phyloP scores from a whole-genome alignment of 345 rosid genomes.

The Noccaea bulbosa region DNA sequence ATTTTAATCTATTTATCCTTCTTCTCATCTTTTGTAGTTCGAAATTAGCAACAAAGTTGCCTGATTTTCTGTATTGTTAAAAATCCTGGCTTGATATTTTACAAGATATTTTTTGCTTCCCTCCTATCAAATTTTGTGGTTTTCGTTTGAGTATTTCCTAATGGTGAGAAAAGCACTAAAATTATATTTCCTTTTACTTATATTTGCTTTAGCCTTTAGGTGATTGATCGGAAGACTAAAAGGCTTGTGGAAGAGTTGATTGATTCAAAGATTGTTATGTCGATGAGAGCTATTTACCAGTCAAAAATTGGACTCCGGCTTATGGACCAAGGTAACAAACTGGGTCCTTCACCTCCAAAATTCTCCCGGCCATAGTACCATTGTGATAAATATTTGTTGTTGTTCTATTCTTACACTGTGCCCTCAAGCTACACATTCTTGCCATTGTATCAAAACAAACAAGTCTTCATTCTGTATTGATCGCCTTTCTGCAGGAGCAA shows the following conservation, averaged over 20 bases:
- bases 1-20: too few species aligned
- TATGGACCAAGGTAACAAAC: conserved; percentile 71
- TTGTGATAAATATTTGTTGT: conserved; percentile 7
- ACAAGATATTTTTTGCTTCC: background rate
- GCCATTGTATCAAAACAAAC: conserved; percentile 5
- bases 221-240: conserved; percentile 80
- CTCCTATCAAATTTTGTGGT: conserved; percentile 12
- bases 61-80: conserved; percentile 6
- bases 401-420: background rate
- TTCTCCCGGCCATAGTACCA: conserved; percentile 1
- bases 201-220: conserved; percentile 64
- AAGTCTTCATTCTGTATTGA: conserved; percentile 29
- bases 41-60: conserved; percentile 19
- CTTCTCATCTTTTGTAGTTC: too few species aligned
- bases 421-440: conserved; percentile 24
- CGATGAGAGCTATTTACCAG: conserved; percentile 96
- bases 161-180: background rate
- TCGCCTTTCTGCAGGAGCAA: conserved; percentile 66
- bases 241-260: conserved; percentile 93
- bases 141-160: conserved; percentile 14
- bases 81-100: conserved; percentile 18
- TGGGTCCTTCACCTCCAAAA: background rate
- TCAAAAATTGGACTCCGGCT: conserved; percentile 89
- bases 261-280: conserved; percentile 86
- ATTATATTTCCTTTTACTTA: conserved; percentile 22